Evolutionary conservation across 495 filamentous ascomycete species (phyloP), one percentile per base, ranked within the genome.

Genomic region (Penicillium paxilli): DNA sequence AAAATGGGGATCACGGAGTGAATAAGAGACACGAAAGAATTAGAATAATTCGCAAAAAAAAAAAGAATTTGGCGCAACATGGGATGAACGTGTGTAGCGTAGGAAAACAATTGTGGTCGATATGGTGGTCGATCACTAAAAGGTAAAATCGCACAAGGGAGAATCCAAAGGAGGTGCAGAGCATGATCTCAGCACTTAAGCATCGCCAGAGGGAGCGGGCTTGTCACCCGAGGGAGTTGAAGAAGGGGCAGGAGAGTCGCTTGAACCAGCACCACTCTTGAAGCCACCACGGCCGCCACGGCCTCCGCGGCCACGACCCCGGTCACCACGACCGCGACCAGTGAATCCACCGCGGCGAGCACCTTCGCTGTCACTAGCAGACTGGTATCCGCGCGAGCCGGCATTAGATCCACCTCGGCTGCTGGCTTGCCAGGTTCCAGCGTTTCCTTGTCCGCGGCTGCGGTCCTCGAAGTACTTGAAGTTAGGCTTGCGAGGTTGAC

Each of bases 301-400:
- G 44, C 72, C 72, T 37, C 65, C 73, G 44, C 76, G 66, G 30
- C 76, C 65, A 50, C 82, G 79, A 46, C 87, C 79, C 41, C 83
- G 67, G 28, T 78, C 79, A 19, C 85, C 74, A 20, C 83, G 77
- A 21, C 78, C 79, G 5, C 84, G 78, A n/a, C 83, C 83, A 59
- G 83, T 80, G 41, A 86, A 83, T 45, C 84, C 84, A 42, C 88
- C 84, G 32, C 84, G 78, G 17, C 83, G 70, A 26, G 68, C 68
- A 44, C 74, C 83, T 63, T 96, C 90, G 49, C 90, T 92, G 65
- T 96, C 94, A 65, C 91, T 96, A 53, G 88, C 85, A 62, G 86
- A 93, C 59, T 85, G 80, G 68, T 92, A 95, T 63, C 86, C 91
- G 59, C 80, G 86, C 60, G 76, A 79, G 44, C 76, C 71, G 46